These are phyloP conservation scores for Fusarium algeriense DNA, from an alignment of 2,329 filamentous ascomycete genomes.

Conservation along the genomic window DNA sequence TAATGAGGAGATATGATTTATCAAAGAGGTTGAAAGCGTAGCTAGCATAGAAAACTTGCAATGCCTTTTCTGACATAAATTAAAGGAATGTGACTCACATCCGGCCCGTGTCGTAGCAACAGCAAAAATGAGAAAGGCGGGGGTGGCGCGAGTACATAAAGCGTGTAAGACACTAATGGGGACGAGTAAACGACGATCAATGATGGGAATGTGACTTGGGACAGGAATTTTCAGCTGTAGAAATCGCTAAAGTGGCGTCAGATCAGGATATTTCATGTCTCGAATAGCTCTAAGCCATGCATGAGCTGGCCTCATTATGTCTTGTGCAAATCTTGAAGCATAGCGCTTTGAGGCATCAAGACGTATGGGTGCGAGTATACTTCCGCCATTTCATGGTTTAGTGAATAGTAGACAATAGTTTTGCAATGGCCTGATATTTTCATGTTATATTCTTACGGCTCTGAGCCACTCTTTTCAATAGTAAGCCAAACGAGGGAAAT, in stretches of 20 bases:
- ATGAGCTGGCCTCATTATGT: background rate
- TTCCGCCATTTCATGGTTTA: too few relatives aligned
- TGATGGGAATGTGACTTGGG: conserved; percentile 1
- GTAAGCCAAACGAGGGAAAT: background rate
- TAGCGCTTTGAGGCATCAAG: accelerated
- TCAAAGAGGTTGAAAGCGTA: too few relatives aligned
- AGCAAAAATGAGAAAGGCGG: background rate
- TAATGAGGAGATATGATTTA: too few relatives aligned
- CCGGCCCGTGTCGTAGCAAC: background rate
- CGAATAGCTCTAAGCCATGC: too few relatives aligned
- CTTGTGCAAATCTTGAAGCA: too few relatives aligned
- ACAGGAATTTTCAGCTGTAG: background rate
- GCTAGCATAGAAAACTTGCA: too few relatives aligned
- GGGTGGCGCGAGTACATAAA: background rate
- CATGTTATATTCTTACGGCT: too few relatives aligned
- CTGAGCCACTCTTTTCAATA: background rate
- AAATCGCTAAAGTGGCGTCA: background rate
- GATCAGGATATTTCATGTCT: background rate
- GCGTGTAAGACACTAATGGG: background rate
- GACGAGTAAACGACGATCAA: background rate
- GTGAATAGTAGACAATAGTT: too few relatives aligned
- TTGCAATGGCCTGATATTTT: too few relatives aligned
- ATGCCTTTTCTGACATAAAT: background rate
- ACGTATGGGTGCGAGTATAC: background rate
- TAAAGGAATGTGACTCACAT: conserved; percentile 4